Evolutionary conservation across 1,284 basidiomycete species (phyloP).

Genomic region (Melanopsichium pennsylvanicum): DNA sequence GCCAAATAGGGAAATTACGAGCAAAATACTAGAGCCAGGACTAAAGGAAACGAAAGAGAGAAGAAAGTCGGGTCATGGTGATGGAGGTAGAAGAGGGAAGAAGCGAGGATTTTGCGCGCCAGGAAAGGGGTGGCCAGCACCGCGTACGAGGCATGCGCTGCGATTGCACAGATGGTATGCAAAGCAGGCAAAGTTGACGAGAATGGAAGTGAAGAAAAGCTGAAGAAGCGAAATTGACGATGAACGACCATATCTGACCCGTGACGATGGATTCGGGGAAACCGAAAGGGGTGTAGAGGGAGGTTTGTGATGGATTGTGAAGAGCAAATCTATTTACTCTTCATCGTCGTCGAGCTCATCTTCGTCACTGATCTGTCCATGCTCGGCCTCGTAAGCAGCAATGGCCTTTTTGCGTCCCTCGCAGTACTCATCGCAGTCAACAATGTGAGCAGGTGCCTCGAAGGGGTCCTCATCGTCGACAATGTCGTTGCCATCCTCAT

Average conservation of each 20-base stretch:
- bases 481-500: conserved; percentile 44
- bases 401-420: conserved; percentile 35
- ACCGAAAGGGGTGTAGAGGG: neutral
- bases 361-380: conserved; percentile 31
- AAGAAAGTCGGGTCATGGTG: conserved; percentile 13
- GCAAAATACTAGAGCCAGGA: conserved; percentile 2
- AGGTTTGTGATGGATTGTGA: neutral
- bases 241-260: conserved; percentile 24
- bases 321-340: conserved; percentile 1
- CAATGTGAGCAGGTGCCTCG: conserved; percentile 26
- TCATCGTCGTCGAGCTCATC: conserved; percentile 38
- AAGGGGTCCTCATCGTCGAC: conserved; percentile 42
- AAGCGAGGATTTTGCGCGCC: conserved; percentile 11
- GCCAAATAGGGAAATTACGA: neutral
- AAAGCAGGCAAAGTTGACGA: conserved; percentile 5
- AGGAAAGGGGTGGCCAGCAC: conserved; percentile 28
- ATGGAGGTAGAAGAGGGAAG: neutral
- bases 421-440: conserved; percentile 50
- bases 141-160: conserved; percentile 20
- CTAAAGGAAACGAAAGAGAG: neutral
- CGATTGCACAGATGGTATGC: no score
- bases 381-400: conserved; percentile 27
- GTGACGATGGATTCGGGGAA: conserved; percentile 13
- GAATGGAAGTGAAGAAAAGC: conserved; percentile 2
- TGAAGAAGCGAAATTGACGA: neutral